phyloP scores from a whole-genome alignment of 768 basidiomycete genomes.

The Jaapia argillacea region DNA sequence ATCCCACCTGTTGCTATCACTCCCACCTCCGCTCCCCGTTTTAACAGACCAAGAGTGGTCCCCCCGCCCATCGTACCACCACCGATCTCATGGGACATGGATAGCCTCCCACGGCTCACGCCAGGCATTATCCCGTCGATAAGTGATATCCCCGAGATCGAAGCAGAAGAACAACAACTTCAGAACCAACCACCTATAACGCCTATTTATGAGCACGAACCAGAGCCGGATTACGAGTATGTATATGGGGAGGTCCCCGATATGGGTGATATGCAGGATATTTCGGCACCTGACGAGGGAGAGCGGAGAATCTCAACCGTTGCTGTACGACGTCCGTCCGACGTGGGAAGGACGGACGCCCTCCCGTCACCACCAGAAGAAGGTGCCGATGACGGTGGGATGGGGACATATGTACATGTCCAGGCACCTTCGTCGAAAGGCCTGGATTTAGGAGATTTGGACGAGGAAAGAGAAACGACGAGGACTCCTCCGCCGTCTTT shows the following conservation, averaged over 20 bases:
- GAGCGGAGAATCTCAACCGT: background rate
- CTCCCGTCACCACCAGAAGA: too few species aligned
- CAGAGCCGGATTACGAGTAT: background rate
- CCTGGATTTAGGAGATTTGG: too few species aligned
- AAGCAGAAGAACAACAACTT: background rate
- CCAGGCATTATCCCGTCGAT: background rate
- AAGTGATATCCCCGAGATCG: background rate
- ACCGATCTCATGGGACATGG: background rate
- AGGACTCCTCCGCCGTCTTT: too few species aligned
- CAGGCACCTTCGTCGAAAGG: too few species aligned
- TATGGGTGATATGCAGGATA: background rate
- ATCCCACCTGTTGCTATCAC: conserved; percentile 7
- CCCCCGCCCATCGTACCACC: conserved; percentile 2
- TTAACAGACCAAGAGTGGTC: too few species aligned
- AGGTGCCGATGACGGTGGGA: too few species aligned
- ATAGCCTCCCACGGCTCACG: background rate
- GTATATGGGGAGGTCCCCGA: background rate
- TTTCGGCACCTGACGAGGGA: background rate
- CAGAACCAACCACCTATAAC: background rate
- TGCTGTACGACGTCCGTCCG: too few species aligned
- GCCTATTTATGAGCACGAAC: background rate
- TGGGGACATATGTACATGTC: too few species aligned
- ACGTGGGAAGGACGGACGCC: too few species aligned
- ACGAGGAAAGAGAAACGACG: too few species aligned
- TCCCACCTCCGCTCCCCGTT: too few species aligned